Base-by-base conservation (phyloP, 2,329 filamentous ascomycete genomes). In the Hawksworthiomyces lignivorus region DNA sequence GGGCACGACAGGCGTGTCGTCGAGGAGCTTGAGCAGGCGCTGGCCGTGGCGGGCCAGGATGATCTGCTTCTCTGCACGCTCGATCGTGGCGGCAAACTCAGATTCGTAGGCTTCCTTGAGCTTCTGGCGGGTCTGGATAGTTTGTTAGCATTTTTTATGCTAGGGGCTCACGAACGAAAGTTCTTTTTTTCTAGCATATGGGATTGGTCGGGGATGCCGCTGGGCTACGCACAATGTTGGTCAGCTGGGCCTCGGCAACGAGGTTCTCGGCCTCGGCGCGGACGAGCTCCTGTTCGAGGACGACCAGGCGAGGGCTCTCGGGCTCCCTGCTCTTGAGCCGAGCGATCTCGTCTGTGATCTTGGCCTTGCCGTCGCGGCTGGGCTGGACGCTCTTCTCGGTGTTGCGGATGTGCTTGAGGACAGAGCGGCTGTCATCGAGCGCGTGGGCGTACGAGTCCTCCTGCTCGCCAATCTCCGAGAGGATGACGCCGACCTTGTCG, bases 371-470 rank as follows among this genome's bases (percentile, higher is more conserved):
- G 53, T 95, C 89, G 45, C 92, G 77, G 56, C 84, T 88, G 7
- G 92, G 92, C 69, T 96, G 89, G 14, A 98, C 90, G 51, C 86
- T 94, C 66, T 84, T 83, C 70, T 98, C 92, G 12, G 88, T 96
- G 63, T 98, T 94, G 51, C 92, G 79, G 53, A 98, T 94, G 51
- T 86, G 77, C 75, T 98, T 98, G 61, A 98, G 70, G 19, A 87
- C 66, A 26, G 70, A 74, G 36, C 92, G 77, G 52, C 84, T 87
- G 48, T 95, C 88, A 61, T 98, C 92, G 42, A 98, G 63, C 36
- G 82, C 81, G 62, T 90, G 83, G 5, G 89, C 87, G 62, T 89
- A 97, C 34, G 73, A 59, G 52, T 96, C 89, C 62, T 98, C 92
- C 63, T 94, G 88, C 64, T 95, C 88, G 39, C 88, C 92, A 47